These are phyloP conservation scores for Komagataella phaffii DNA, from an alignment of 805 yeast genomes.

Conservation along the genomic window DNA sequence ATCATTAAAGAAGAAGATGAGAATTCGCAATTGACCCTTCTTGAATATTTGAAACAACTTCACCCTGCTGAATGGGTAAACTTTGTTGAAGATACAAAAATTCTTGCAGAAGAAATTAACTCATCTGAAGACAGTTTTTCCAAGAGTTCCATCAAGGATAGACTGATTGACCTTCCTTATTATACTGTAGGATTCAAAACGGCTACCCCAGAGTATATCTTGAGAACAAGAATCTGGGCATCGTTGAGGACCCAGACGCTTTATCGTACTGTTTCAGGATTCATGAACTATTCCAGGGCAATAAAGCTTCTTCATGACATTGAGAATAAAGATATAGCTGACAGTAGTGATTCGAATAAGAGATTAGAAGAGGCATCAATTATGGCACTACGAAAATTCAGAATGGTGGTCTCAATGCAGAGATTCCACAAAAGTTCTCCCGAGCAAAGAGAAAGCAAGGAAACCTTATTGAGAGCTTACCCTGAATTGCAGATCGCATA, in stretches of 20 bases:
- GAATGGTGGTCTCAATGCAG: constrained; percentile 80
- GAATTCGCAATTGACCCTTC: constrained; percentile 37
- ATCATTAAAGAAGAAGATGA: constrained; percentile 27
- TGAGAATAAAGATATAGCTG: constrained; percentile 45
- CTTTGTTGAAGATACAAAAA: constrained; percentile 66
- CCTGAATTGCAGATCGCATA: constrained; percentile 52
- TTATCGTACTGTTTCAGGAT: constrained; percentile 74
- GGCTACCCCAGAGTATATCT: constrained; percentile 45
- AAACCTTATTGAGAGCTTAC: constrained; percentile 52
- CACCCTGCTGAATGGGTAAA: constrained; percentile 70
- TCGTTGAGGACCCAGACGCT: constrained; percentile 75
- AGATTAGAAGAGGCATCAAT: neutral
- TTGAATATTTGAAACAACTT: constrained; percentile 66
- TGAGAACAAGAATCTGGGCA: constrained; percentile 80
- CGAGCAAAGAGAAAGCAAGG: constrained; percentile 57
- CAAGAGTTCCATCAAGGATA: constrained; percentile 18
- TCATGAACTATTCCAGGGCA: constrained; percentile 67
- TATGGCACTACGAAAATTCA: constrained; percentile 68
- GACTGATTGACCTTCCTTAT: constrained; percentile 51
- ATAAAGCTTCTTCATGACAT: constrained; percentile 53
- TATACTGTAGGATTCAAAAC: constrained; percentile 62
- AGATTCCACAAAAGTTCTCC: constrained; percentile 51
- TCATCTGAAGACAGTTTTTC: neutral
- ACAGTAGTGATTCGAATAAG: neutral
- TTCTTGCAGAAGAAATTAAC: constrained; percentile 23